These are phyloP conservation scores for Triangularia verruculosa DNA, from an alignment of 2,329 filamentous ascomycete species.

Conservation along the genomic window DNA sequence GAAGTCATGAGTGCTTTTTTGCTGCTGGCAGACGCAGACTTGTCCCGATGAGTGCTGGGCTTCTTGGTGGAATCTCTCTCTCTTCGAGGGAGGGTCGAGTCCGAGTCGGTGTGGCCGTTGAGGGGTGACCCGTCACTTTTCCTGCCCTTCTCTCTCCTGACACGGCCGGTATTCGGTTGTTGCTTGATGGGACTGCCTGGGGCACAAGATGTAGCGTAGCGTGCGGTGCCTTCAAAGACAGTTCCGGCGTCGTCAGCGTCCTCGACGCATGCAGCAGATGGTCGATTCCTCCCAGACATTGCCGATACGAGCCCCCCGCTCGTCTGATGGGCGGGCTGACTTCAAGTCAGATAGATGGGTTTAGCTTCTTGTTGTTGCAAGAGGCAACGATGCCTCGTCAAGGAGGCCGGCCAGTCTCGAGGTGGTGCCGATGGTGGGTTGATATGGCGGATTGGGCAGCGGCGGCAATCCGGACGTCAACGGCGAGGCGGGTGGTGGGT, in stretches of 20 bases:
- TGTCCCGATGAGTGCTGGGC: slow-evolving; percentile 31
- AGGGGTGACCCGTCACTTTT: slow-evolving; percentile 38
- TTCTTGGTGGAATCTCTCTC: slow-evolving; percentile 33
- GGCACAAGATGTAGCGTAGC: slow-evolving; percentile 48
- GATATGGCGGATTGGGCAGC: slow-evolving; percentile 6
- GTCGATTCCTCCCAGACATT: slow-evolving; percentile 42
- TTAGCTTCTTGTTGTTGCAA: slow-evolving; percentile 11
- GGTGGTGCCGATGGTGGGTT: slow-evolving; percentile 11
- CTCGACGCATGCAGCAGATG: slow-evolving; percentile 45
- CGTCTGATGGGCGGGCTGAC: slow-evolving; percentile 14
- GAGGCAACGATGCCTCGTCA: slow-evolving; percentile 27
- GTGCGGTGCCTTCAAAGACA: slow-evolving; percentile 37
- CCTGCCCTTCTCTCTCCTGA: slow-evolving; percentile 42
- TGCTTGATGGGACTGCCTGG: slow-evolving; percentile 43
- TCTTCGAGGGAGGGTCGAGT: slow-evolving; percentile 39
- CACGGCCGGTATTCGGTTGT: slow-evolving; percentile 51
- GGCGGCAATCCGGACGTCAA: slow-evolving; percentile 11
- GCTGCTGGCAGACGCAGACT: slow-evolving; percentile 29
- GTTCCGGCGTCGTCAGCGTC: slow-evolving; percentile 51
- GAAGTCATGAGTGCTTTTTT: slow-evolving; percentile 30
- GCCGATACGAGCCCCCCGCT: slow-evolving; percentile 28
- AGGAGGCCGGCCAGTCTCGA: slow-evolving; percentile 22
- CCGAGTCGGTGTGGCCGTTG: slow-evolving; percentile 40
- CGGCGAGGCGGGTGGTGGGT: slow-evolving; percentile 1
- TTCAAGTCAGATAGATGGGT: slow-evolving; percentile 3